Evolutionary conservation across 2,329 filamentous ascomycete genomes (phyloP).

Genomic region (Colletotrichum liriopes): DNA sequence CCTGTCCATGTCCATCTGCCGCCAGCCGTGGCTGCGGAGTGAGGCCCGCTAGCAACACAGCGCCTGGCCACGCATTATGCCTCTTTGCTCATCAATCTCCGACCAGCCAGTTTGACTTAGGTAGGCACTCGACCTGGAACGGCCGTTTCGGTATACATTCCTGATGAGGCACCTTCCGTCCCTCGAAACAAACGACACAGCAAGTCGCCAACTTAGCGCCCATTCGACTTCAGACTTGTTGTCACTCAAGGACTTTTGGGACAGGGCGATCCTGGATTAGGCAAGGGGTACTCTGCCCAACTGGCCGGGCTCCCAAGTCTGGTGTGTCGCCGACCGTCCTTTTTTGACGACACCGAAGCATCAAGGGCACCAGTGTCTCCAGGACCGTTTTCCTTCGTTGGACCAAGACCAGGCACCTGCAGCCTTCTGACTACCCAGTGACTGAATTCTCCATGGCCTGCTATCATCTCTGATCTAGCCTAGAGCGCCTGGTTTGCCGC

Average conservation of each 20-base stretch:
- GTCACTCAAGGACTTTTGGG: background rate
- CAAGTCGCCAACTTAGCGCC: slow-evolving; percentile 2
- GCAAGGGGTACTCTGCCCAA: background rate
- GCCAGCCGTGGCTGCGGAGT: slow-evolving; percentile 1
- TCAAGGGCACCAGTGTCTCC: slow-evolving; percentile 8
- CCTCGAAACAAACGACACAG: slow-evolving; percentile 9
- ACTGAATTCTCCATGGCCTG: background rate
- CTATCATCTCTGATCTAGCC: background rate
- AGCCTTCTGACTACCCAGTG: background rate
- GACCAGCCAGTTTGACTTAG: slow-evolving; percentile 12
- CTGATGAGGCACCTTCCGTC: slow-evolving; percentile 22
- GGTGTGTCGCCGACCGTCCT: background rate
- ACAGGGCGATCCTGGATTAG: slow-evolving; percentile 9
- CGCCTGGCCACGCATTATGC: slow-evolving; percentile 10
- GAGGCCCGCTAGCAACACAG: slow-evolving; percentile 4
- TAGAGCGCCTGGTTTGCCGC: background rate
- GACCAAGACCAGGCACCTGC: slow-evolving; percentile 1
- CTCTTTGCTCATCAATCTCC: slow-evolving; percentile 32
- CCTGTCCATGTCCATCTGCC: background rate
- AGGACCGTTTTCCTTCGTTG: slow-evolving; percentile 9
- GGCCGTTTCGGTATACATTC: slow-evolving; percentile 13
- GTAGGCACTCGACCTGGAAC: background rate
- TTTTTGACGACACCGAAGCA: too few species aligned
- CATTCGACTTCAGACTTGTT: background rate
- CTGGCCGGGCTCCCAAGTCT: background rate